A percentile compares a stretch with the other conserved stretches of the same genome.
These are phyloP conservation scores for Abrus precatorius DNA, from an alignment of 306 rosid genomes.

Conservation along the genomic window DNA sequence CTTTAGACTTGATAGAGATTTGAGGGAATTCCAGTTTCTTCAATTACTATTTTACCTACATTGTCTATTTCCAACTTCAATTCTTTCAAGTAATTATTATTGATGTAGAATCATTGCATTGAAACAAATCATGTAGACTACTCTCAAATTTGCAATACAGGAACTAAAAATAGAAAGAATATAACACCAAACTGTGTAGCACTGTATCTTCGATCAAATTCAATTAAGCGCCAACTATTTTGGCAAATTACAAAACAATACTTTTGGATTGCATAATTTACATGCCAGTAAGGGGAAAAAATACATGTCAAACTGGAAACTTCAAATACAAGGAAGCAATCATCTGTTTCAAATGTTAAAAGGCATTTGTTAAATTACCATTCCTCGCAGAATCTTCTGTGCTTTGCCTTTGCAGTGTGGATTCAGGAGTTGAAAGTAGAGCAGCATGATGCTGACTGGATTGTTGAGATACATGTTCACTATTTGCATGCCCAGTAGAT, in stretches of 20 bases:
- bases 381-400: constrained; percentile 69
- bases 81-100: not conserved
- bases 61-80: not conserved
- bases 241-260: constrained; percentile 24
- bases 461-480: constrained; percentile 67
- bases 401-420: constrained; percentile 60
- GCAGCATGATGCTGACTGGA: constrained; percentile 63
- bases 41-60: constrained; percentile 14
- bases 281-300: constrained; percentile 27
- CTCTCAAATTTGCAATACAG: constrained; percentile 30
- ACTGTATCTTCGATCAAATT: constrained; percentile 11
- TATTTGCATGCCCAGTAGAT: constrained; percentile 67
- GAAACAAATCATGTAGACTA: not conserved
- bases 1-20: not conserved
- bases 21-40: not conserved
- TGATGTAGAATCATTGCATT: constrained; percentile 11
- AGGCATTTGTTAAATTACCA: constrained; percentile 61
- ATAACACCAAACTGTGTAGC: constrained; percentile 32
- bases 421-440: constrained; percentile 55
- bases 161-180: constrained; percentile 33
- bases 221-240: constrained; percentile 10
- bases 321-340: constrained; percentile 31
- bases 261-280: constrained; percentile 4
- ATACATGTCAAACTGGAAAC: constrained; percentile 38
- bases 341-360: constrained; percentile 26